Evolutionary conservation across 2,329 filamentous ascomycete species (phyloP), one percentile per base, ranked within the genome.

Genomic region (Stagonosporopsis tanaceti): DNA sequence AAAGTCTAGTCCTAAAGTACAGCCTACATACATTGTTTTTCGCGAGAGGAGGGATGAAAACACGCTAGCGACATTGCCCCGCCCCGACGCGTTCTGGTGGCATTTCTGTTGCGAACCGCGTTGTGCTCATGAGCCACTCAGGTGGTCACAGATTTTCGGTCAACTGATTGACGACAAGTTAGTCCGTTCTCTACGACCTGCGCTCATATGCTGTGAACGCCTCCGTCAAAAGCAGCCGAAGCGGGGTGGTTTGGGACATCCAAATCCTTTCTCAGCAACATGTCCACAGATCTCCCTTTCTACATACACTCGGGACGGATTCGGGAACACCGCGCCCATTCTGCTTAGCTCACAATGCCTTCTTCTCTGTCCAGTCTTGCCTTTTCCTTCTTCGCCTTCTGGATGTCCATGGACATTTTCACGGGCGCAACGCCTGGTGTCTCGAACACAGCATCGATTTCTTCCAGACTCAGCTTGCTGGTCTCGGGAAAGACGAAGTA

Each of bases 391-490:
- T 57, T 60, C 6, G 57, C 57, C 30, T 57, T 53, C 71, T 77
- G 57, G 20, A 60, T 60, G 22, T 53, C 50, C 27, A 62, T 28
- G 24, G 52, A 57, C 76, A 81, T 80, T 69, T 79, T 79, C 2
- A 80, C 79, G 6, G 78, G 78, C 39, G 65, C 57, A 15, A 79
- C 73, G 6, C 77, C 78, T 4, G 74, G 72, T 0, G 78, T 81
- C 61, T 80, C 84, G 57, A 87, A 87, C 53, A 87, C 84, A 40
- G 80, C 81, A 62, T 86, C 83, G 47, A 86, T 86, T 71, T 86
- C 83, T 67, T 86, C 84, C 40, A 86, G 74, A 22, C 76, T 79
- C 34, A 83, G 68, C 20, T 76, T 76, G 41, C 78, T 78, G 11
- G 82, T 84, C 66, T 84, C 83, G 0, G 82, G 82, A 65, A 85